Evolutionary conservation across 2,329 filamentous ascomycete species (phyloP).

Genomic region (Chaetomium sp.): DNA sequence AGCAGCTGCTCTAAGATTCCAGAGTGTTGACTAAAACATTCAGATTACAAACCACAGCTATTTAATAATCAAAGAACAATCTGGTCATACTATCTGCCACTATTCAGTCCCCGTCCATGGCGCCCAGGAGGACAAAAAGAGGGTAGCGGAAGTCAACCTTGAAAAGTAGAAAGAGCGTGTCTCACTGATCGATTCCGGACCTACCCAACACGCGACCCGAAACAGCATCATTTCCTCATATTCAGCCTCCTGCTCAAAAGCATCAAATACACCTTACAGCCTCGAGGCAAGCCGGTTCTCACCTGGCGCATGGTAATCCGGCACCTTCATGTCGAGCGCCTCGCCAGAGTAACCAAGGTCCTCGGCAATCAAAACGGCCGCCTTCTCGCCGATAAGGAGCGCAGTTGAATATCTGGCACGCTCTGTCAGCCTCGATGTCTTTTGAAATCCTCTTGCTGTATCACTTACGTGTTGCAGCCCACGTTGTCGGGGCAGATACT

Average conservation of each 20-base stretch:
- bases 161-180: not conserved
- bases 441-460: not conserved
- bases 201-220: not conserved
- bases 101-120: not conserved
- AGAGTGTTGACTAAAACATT: not conserved
- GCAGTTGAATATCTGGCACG: constrained; percentile 63
- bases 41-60: not conserved
- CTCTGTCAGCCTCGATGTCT: constrained; percentile 21
- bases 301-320: constrained; percentile 56
- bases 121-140: not conserved
- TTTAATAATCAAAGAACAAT: not conserved
- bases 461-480: constrained; percentile 63
- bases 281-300: constrained; percentile 26
- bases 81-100: not conserved
- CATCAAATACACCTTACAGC: constrained; percentile 4
- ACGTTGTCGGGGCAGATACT: constrained; percentile 80
- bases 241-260: not conserved
- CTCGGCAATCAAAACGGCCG: constrained; percentile 68
- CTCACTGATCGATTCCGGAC: not conserved
- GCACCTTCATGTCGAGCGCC: constrained; percentile 76
- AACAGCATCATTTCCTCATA: not conserved
- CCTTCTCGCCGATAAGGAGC: constrained; percentile 75
- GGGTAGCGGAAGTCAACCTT: not conserved
- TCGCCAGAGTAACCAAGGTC: constrained; percentile 73
- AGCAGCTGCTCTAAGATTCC: not conserved